phyloP scores from a whole-genome alignment of 495 filamentous ascomycete genomes.

The Penicillium bovifimosum region DNA sequence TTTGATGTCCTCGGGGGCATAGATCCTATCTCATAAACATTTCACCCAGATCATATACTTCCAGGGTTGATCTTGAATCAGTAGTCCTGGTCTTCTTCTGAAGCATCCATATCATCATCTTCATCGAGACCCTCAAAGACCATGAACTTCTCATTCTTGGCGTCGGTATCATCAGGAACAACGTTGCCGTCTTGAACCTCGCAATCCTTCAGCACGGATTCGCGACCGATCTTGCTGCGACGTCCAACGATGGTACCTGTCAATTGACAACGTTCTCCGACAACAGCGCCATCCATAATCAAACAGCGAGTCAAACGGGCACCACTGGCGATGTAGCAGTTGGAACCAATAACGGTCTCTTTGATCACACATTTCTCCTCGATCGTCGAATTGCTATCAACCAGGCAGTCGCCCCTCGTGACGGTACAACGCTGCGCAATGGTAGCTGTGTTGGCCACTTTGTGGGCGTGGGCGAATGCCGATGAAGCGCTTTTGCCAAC shows the following conservation, averaged over 20 bases:
- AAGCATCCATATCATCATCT: conserved; percentile 36
- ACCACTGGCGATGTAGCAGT: conserved; percentile 74
- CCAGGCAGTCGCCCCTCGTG: conserved; percentile 65
- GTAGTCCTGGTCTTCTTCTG: conserved; percentile 21
- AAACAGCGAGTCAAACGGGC: conserved; percentile 77
- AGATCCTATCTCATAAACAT: not conserved
- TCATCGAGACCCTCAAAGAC: conserved; percentile 63
- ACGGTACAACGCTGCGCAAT: conserved; percentile 73
- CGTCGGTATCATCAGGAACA: conserved; percentile 77
- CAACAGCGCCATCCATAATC: conserved; percentile 82
- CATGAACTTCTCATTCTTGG: conserved; percentile 83
- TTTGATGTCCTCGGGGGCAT: not conserved
- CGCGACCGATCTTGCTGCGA: conserved; percentile 67
- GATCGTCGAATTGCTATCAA: conserved; percentile 81
- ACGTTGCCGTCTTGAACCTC: conserved; percentile 82
- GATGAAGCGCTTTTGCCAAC: conserved; percentile 51
- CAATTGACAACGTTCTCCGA: conserved; percentile 70
- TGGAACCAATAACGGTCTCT: conserved; percentile 78
- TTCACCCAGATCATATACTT: not conserved
- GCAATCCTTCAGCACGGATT: conserved; percentile 72
- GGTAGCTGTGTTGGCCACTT: conserved; percentile 73
- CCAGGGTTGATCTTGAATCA: not conserved
- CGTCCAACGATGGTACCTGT: conserved; percentile 79
- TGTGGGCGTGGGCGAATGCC: conserved; percentile 66
- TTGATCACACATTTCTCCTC: conserved; percentile 81